Conservation (phyloP, 352 stramenopile species). For the Nothophytophthora sp. region DNA sequence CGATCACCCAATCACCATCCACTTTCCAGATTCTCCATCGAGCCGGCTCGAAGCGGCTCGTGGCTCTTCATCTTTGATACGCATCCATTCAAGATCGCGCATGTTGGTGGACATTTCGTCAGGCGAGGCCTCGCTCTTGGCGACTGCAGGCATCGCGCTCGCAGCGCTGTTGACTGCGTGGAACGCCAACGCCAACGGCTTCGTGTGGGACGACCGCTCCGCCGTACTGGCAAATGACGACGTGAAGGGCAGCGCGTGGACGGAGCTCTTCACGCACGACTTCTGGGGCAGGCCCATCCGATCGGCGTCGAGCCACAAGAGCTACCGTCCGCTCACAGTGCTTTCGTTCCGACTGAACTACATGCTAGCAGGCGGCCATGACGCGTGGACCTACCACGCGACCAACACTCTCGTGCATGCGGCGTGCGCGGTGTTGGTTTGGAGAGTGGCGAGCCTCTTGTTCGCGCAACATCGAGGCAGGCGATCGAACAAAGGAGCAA, state of each 20-base stretch:
- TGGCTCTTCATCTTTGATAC: too few relatives aligned
- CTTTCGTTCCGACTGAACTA: conserved; percentile 77
- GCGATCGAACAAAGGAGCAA: too few relatives aligned
- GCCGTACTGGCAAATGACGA: conserved; percentile 74
- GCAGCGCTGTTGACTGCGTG: conserved; percentile 50
- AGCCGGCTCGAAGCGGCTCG: too few relatives aligned
- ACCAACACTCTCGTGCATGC: conserved; percentile 79
- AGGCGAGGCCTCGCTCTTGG: conserved; percentile 4
- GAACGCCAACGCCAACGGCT: conserved; percentile 58
- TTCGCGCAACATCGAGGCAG: conserved; percentile 19
- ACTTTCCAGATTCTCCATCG: too few relatives aligned
- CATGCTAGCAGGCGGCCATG: conserved; percentile 40
- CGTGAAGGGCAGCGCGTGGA: conserved; percentile 34
- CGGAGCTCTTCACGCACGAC: conserved; percentile 73
- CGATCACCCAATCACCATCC: neutral
- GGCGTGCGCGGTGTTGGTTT: conserved; percentile 60
- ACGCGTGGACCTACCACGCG: conserved; percentile 65
- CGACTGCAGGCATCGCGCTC: conserved; percentile 19
- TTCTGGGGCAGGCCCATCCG: conserved; percentile 86
- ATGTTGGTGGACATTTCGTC: conserved; percentile 23
- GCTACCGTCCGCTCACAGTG: conserved; percentile 83
- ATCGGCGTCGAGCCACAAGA: conserved; percentile 78
- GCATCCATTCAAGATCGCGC: too few relatives aligned
- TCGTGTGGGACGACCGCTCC: conserved; percentile 92
- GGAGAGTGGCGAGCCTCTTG: conserved; percentile 35